phyloP scores from a whole-genome alignment of 1,284 basidiomycete species.

The Ustilago curta region DNA sequence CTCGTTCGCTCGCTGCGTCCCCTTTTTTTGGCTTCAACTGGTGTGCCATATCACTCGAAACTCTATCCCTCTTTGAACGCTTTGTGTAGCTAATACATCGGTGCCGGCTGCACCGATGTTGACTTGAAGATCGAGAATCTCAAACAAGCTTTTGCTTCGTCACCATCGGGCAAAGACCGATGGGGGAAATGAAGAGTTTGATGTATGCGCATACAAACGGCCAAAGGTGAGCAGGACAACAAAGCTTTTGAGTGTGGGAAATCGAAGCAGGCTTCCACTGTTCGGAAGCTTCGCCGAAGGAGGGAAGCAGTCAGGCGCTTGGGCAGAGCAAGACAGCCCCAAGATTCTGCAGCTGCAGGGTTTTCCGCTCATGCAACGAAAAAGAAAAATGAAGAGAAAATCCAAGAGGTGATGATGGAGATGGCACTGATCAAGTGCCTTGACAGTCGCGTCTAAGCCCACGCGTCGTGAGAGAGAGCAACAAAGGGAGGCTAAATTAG shows the following conservation, averaged over 20 bases:
- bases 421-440: constrained; percentile 4
- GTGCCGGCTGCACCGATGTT: background rate
- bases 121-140: background rate
- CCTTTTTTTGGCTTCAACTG: background rate
- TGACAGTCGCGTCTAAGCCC: constrained; percentile 8
- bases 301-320: background rate
- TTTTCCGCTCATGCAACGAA: constrained; percentile 3
- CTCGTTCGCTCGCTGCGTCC: no score
- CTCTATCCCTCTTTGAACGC: background rate
- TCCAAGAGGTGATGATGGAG: background rate
- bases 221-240: background rate
- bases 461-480: background rate
- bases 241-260: constrained; percentile 1
- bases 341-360: background rate
- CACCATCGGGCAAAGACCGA: background rate
- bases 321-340: background rate
- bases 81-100: background rate
- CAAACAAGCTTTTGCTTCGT: background rate
- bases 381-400: background rate
- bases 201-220: constrained; percentile 8
- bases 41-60: background rate
- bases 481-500: background rate
- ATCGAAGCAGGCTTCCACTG: background rate
- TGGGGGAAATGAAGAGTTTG: background rate
- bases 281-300: constrained; percentile 5